These are phyloP conservation scores for Penicillium oxalicum DNA, from an alignment of 2,329 filamentous ascomycete genomes.

Conservation along the genomic window DNA sequence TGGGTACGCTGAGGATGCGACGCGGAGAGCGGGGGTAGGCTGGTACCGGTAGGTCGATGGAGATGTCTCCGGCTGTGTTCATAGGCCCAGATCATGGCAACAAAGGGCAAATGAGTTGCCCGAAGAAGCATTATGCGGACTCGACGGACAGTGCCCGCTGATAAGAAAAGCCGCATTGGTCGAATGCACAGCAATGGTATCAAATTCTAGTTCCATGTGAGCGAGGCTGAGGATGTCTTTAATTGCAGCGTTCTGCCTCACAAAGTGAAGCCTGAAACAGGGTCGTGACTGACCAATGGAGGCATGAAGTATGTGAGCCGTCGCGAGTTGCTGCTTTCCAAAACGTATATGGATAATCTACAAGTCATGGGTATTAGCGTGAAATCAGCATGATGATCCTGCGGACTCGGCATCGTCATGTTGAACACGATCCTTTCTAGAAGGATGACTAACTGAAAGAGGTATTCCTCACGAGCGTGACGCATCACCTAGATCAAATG, in stretches of 20 bases:
- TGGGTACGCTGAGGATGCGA: slow-evolving; percentile 17
- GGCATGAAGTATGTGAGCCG: slow-evolving; percentile 45
- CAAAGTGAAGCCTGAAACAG: too few species aligned
- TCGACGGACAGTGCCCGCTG: slow-evolving; percentile 49
- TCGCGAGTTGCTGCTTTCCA: slow-evolving; percentile 43
- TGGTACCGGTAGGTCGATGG: slow-evolving; percentile 9
- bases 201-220: slow-evolving; percentile 45
- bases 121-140: slow-evolving; percentile 55
- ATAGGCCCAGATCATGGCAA: slow-evolving; percentile 53
- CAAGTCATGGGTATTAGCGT: slow-evolving; percentile 9
- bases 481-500: slow-evolving; percentile 58
- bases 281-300: slow-evolving; percentile 35
- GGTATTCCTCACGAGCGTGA: slow-evolving; percentile 57
- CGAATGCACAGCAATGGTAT: slow-evolving; percentile 52
- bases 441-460: slow-evolving; percentile 47
- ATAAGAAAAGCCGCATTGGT: slow-evolving; percentile 52
- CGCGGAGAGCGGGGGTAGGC: slow-evolving; percentile 18
- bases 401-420: too few species aligned
- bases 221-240: neutral
- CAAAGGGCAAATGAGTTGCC: slow-evolving; percentile 53
- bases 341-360: slow-evolving; percentile 40
- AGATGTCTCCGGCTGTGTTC: slow-evolving; percentile 34
- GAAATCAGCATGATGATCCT: too few species aligned
- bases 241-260: too few species aligned
- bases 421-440: neutral